Percentiles rank a stretch among this genome's conserved stretches.
phyloP scores from a whole-genome alignment of 371 early-diverging fungal genomes.

The Dinochytrium kinnereticum region DNA sequence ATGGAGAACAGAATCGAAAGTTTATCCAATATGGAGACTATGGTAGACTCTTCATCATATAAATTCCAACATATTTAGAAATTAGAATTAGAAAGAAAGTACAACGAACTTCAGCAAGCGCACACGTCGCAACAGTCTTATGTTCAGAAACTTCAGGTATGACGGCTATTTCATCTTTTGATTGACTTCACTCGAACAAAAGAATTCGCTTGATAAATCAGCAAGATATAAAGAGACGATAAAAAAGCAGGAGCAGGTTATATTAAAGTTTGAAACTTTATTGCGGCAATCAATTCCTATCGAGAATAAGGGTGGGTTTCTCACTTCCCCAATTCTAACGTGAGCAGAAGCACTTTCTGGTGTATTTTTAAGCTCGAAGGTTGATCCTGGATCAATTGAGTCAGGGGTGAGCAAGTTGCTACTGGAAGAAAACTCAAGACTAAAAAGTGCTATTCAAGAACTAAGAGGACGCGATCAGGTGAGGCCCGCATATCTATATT shows the following conservation, averaged over 20 bases:
- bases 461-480: slow-evolving; percentile 11
- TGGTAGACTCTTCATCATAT: neutral
- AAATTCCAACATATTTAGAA: neutral
- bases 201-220: slow-evolving; percentile 23
- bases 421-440: slow-evolving; percentile 24
- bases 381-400: slow-evolving; percentile 13
- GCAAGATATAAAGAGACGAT: slow-evolving; percentile 29
- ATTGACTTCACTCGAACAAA: neutral
- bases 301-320: slow-evolving; percentile 1
- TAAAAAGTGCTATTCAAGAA: slow-evolving; percentile 15
- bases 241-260: slow-evolving; percentile 43
- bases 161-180: too few species aligned
- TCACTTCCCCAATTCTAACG: neutral
- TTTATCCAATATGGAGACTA: neutral
- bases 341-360: neutral
- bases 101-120: slow-evolving; percentile 44
- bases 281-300: slow-evolving; percentile 27
- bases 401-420: slow-evolving; percentile 18
- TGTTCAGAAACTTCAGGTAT: slow-evolving; percentile 43
- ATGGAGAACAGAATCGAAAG: slow-evolving; percentile 22
- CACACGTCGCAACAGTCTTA: slow-evolving; percentile 44
- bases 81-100: neutral
- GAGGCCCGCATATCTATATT: neutral
- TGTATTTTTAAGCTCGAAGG: slow-evolving; percentile 8
- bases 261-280: slow-evolving; percentile 29